Evolutionary conservation across 1,284 basidiomycete genomes (phyloP).

Genomic region (Neotropicomus parvogracilis): DNA sequence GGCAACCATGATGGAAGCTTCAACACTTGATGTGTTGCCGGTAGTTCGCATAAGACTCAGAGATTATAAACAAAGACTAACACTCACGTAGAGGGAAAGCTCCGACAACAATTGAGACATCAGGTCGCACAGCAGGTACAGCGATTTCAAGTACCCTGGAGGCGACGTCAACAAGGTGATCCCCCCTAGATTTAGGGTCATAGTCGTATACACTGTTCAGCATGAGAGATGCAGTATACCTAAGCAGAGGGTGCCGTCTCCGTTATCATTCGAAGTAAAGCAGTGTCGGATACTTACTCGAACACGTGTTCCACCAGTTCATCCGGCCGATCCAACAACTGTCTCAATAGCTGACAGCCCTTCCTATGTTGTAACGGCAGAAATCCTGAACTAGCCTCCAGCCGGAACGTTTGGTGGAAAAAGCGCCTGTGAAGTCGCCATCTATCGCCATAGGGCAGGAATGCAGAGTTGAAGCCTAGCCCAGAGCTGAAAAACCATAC

Average conservation of each 20-base stretch:
- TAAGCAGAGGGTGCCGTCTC: neutral
- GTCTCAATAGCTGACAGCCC: neutral
- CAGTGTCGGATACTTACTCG: neutral
- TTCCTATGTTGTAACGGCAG: neutral
- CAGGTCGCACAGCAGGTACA: neutral
- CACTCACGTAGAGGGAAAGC: constrained; percentile 3
- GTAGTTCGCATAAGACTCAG: no score
- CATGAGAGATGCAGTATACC: neutral
- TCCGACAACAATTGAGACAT: neutral
- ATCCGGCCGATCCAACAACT: neutral
- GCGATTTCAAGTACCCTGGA: neutral
- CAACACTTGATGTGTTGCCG: no score
- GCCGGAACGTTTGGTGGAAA: neutral
- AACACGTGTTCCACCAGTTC: neutral
- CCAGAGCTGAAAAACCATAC: neutral
- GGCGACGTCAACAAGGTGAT: neutral
- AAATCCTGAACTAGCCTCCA: neutral
- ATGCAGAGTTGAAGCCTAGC: neutral
- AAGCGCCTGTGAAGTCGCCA: neutral
- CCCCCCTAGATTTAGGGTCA: neutral
- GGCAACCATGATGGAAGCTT: no score
- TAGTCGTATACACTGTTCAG: neutral
- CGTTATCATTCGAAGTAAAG: no score
- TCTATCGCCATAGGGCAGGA: neutral
- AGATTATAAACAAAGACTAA: no score